These are phyloP conservation scores for Chrysopogon serrulatus DNA, from an alignment of 176 grass and related monocot genomes.

Conservation along the genomic window DNA sequence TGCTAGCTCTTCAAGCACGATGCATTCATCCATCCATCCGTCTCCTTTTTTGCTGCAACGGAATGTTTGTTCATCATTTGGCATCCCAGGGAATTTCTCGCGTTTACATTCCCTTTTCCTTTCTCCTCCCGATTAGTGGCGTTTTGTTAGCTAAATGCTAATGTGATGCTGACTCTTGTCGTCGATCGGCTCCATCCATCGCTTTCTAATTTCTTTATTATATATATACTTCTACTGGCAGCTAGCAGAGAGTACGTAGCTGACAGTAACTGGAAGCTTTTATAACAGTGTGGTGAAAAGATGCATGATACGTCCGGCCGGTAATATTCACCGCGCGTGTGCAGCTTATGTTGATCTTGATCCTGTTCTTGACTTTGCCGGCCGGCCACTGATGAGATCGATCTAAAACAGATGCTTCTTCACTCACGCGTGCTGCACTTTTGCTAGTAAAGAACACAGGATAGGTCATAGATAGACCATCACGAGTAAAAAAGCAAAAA, in stretches of 20 bases:
- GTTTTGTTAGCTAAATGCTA: not conserved
- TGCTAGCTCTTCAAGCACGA: too few relatives aligned
- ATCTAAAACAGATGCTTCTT: not conserved
- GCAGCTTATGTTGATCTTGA: conserved; percentile 43
- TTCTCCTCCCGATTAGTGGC: not conserved
- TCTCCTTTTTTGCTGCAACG: not conserved
- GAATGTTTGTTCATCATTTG: not conserved
- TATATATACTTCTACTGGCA: too few relatives aligned
- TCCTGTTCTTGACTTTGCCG: conserved; percentile 13
- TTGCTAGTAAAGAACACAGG: not conserved
- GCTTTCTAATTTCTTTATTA: too few relatives aligned
- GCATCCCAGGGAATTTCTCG: not conserved
- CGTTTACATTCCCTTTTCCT: not conserved
- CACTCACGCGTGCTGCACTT: conserved; percentile 33
- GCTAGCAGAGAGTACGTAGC: too few relatives aligned
- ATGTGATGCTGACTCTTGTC: not conserved
- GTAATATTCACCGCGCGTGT: conserved; percentile 10
- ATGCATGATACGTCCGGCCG: not conserved
- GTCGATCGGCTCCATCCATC: not conserved
- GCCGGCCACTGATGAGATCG: not conserved
- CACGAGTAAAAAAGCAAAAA: not conserved
- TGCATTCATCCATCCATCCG: not conserved
- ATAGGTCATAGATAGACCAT: not conserved
- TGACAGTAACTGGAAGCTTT: not conserved
- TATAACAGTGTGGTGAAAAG: not conserved